Percentiles rank a stretch among this genome's conserved stretches.
phyloP scores from a whole-genome alignment of 441 rosid species.

The Eruca vesicaria region DNA sequence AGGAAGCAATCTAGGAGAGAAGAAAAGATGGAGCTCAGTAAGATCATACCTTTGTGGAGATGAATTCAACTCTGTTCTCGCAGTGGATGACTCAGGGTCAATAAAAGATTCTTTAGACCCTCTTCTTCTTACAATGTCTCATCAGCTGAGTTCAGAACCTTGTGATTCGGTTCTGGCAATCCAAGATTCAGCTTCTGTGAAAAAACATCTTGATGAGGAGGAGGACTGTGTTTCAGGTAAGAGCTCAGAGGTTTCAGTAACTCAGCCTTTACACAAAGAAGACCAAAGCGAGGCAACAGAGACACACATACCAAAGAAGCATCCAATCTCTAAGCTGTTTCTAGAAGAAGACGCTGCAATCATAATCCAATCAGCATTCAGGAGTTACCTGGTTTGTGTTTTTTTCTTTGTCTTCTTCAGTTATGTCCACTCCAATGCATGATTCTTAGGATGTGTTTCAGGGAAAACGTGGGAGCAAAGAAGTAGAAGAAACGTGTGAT shows the following conservation, averaged over 20 bases:
- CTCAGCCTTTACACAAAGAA: conserved; percentile 38
- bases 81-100: conserved; percentile 78
- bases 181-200: conserved; percentile 77
- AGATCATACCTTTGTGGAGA: conserved; percentile 73
- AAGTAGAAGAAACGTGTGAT: conserved; percentile 9
- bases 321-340: not conserved
- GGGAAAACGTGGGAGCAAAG: conserved; percentile 25
- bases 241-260: conserved; percentile 71
- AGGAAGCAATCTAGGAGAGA: conserved; percentile 46
- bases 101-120: conserved; percentile 43
- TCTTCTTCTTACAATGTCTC: conserved; percentile 46
- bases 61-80: conserved; percentile 48
- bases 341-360: conserved; percentile 72
- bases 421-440: conserved; percentile 8
- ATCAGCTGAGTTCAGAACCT: conserved; percentile 13
- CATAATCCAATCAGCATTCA: conserved; percentile 71
- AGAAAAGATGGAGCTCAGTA: conserved; percentile 60
- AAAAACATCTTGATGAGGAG: conserved; percentile 48
- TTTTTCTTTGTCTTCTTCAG: conserved; percentile 2
- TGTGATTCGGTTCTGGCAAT: conserved; percentile 56
- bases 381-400: conserved; percentile 51
- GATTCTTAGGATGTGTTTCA: conserved; percentile 32
- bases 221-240: conserved; percentile 57
- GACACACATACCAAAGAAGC: not conserved
- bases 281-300: not conserved